Base-by-base conservation (phyloP, 768 basidiomycete genomes). In the Cystobasidium ongulense region DNA sequence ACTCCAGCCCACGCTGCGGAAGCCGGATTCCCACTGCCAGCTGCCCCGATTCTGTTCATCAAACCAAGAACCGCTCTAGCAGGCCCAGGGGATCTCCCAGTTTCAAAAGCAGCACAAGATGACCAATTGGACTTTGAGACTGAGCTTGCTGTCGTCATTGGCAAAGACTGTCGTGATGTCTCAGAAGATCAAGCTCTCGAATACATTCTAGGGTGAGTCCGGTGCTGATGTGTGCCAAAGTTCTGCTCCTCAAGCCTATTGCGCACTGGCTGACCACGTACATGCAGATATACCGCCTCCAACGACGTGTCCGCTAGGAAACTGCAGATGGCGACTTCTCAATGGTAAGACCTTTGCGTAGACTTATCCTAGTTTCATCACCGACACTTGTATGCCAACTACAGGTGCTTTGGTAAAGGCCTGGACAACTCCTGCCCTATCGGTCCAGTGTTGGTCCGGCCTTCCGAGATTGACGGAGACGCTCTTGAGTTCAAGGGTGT, bases 221-320 rank as follows among this genome's bases (percentile, higher is more conserved):
- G 35, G 5, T 5, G 23, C 25, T 65, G 25, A 23, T 10, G 27
- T 27, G 35, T 33, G 35, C 10, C 18, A 18, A 52, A 52, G 23
- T 52, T 52, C 23, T n/a, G n/a, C n/a, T n/a, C n/a, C n/a, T n/a
- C n/a, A n/a, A n/a, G n/a, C n/a, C n/a, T n/a, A n/a, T n/a, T n/a
- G n/a, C n/a, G n/a, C n/a, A n/a, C n/a, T n/a, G 39, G 39, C 39
- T 41, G 39, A 41, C 18, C 18, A n/a, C n/a, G n/a, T n/a, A n/a
- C n/a, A n/a, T 33, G 57, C 18, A 72, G 70, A 35, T 57, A 57
- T 39, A 64, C 81, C 1, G 80, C 79, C 0, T 74, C 80, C 15
- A 82, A 82, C 75, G 82, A 82, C 63, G 76, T 82, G 11, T 81
- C 81, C 0, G 78, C 78, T 8, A 76, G 82, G 15, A 72, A 70